Evolutionary conservation across 2,329 filamentous ascomycete species (phyloP).

Genomic region (Dactylellina leptospora): DNA sequence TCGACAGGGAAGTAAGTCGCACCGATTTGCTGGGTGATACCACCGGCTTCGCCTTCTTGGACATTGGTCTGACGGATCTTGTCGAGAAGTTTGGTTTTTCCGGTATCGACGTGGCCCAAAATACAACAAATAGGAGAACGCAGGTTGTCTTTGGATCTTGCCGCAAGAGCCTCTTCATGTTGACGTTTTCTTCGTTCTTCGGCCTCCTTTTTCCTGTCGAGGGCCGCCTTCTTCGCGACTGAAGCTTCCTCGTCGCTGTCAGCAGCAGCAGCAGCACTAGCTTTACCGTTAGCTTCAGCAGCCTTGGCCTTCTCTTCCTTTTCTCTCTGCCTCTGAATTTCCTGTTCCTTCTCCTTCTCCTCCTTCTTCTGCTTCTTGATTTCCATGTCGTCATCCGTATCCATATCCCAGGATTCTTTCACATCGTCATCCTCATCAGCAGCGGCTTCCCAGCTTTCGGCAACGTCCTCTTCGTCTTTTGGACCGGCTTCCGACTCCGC

Average conservation of each 20-base stretch:
- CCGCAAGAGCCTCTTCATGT: conserved; percentile 88
- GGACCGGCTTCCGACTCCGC: conserved; percentile 64
- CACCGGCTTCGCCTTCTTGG: conserved; percentile 97
- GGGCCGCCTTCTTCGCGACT: conserved; percentile 76
- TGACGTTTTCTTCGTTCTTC: conserved; percentile 87
- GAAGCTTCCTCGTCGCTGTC: conserved; percentile 74
- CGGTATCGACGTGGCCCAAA: conserved; percentile 98
- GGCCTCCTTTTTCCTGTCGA: conserved; percentile 84
- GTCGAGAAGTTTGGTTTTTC: conserved; percentile 98
- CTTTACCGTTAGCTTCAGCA: conserved; percentile 58
- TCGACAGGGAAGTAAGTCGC: conserved; percentile 98
- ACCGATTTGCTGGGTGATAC: conserved; percentile 99
- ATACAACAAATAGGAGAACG: conserved; percentile 99
- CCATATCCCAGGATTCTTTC: conserved; percentile 95
- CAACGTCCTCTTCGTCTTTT: conserved; percentile 69
- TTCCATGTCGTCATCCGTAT: conserved; percentile 73
- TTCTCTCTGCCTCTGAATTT: conserved; percentile 8
- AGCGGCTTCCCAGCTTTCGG: conserved; percentile 82
- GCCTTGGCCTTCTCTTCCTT: conserved; percentile 34
- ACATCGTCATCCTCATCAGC: conserved; percentile 78
- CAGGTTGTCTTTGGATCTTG: conserved; percentile 90
- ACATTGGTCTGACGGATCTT: conserved; percentile 99
- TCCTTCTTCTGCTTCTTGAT: conserved; percentile 58
- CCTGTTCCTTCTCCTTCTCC: conserved; percentile 53
- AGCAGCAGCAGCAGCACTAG: conserved; percentile 60